These are phyloP conservation scores for Tilletia setariae DNA, from an alignment of 1,284 basidiomycete genomes.

Conservation along the genomic window DNA sequence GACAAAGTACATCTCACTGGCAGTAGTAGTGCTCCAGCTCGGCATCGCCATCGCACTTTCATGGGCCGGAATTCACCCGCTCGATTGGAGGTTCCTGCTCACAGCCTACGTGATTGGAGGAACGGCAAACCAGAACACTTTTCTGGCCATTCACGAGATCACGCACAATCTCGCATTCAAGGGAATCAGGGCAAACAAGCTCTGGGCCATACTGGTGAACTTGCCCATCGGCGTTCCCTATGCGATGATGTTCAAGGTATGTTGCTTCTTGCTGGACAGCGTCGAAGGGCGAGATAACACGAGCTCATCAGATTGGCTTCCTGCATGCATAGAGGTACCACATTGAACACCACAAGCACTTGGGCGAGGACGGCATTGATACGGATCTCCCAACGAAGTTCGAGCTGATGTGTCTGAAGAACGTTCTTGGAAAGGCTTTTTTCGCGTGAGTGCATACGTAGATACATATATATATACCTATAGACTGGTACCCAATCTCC, in stretches of 20 bases:
- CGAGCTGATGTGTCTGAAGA: constrained; percentile 82
- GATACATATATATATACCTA: no score
- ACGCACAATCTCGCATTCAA: constrained; percentile 95
- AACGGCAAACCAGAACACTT: constrained; percentile 93
- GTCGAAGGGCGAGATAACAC: neutral
- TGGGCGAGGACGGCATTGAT: constrained; percentile 94
- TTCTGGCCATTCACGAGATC: constrained; percentile 96
- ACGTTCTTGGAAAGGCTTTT: constrained; percentile 94
- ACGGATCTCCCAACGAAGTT: constrained; percentile 85
- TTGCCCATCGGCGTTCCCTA: constrained; percentile 91
- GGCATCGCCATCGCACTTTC: constrained; percentile 66
- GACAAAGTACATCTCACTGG: constrained; percentile 80
- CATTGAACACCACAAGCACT: constrained; percentile 76
- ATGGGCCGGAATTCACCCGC: constrained; percentile 60
- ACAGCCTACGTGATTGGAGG: constrained; percentile 84
- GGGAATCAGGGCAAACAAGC: constrained; percentile 76
- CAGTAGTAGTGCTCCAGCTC: constrained; percentile 76
- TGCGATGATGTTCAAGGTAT: constrained; percentile 88
- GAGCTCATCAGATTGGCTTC: neutral
- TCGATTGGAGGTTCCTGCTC: constrained; percentile 71
- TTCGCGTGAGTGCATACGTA: constrained; percentile 65
- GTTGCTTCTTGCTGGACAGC: constrained; percentile 27
- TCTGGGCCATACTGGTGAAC: constrained; percentile 85
- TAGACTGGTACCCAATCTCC: no score
- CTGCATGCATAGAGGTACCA: constrained; percentile 69